Evolutionary conservation across 2,329 filamentous ascomycete species (phyloP), one percentile per base, ranked within the genome.

Genomic region (Botrytis medusae): DNA sequence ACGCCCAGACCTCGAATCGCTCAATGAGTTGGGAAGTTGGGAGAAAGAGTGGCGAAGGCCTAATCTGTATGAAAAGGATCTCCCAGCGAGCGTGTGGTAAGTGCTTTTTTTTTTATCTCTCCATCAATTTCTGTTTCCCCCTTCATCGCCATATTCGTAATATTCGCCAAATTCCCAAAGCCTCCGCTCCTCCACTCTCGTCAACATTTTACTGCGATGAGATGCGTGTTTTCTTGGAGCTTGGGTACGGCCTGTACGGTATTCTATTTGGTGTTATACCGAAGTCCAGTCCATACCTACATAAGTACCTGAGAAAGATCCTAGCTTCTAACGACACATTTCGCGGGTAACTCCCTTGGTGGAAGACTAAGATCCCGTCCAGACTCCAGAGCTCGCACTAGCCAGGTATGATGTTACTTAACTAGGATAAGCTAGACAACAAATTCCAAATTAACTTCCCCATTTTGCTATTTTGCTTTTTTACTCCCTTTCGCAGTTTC

Each of bases 391-490:
- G 12, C 34, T 29, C 32, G 22, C 18, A 54, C 46, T 54, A 29
- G 32, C 22, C 18, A 3, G 22, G 64, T 67, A 67, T 51, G 64
- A 40, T 25, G 44, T 29, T 54, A 54, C 48, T 54, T 20, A 40
- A n/a, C 64, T 68, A 68, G 48, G 18, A 29, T 34, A 54, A 68
- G 46, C 16, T 54, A 25, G 16, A 34, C 48, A 68, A 42, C 29
- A 68, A 29, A 54, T 54, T 54, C 2, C 64, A 42, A 54, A 68
- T 40, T 25, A 54, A 40, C 34, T 54, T 67, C 32, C 25, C 46
- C 22, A 54, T 68, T 68, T 68, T 68, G 64, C 64, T 54, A 54
- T 68, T 68, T 68, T 68, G 64, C 64, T 54, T 68, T 64, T 67
- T 68, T 40, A 9, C 44, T 54, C 46, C 32, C 46, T 51, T 40